phyloP scores from a whole-genome alignment of 371 early-diverging fungal species.

The Entomophthora muscae region DNA sequence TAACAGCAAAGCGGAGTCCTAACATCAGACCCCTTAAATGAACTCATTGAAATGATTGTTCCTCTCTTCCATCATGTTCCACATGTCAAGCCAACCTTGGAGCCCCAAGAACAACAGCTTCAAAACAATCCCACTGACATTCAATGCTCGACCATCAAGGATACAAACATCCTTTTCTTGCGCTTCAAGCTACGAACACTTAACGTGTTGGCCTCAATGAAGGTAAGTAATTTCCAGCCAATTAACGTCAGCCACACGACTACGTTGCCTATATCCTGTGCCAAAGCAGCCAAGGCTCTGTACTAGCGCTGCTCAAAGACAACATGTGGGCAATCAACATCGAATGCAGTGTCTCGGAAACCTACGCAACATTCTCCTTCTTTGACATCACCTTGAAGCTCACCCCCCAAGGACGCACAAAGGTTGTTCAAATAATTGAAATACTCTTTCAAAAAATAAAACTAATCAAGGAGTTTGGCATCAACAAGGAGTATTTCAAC shows the following conservation, averaged over 20 bases:
- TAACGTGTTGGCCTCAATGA: neutral
- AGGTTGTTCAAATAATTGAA: neutral
- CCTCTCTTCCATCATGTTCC: neutral
- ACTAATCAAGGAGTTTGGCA: neutral
- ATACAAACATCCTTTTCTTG: neutral
- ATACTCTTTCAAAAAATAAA: neutral
- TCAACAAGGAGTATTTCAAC: too few species aligned
- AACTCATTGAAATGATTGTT: neutral
- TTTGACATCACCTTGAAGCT: neutral
- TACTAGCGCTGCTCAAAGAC: neutral
- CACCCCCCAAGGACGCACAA: neutral
- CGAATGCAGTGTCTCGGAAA: neutral
- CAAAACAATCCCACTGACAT: neutral
- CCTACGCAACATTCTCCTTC: neutral
- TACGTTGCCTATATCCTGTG: neutral
- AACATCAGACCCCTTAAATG: neutral
- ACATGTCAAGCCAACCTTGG: neutral
- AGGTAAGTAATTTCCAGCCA: too few species aligned
- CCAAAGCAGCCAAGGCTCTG: neutral
- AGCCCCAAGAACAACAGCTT: neutral
- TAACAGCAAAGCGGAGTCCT: too few species aligned
- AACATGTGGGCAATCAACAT: neutral
- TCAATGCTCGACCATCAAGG: neutral
- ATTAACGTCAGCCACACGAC: neutral
- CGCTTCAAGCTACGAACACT: neutral